Conservation (phyloP, 2,329 filamentous ascomycete genomes). For the Fusarium sp. region DNA sequence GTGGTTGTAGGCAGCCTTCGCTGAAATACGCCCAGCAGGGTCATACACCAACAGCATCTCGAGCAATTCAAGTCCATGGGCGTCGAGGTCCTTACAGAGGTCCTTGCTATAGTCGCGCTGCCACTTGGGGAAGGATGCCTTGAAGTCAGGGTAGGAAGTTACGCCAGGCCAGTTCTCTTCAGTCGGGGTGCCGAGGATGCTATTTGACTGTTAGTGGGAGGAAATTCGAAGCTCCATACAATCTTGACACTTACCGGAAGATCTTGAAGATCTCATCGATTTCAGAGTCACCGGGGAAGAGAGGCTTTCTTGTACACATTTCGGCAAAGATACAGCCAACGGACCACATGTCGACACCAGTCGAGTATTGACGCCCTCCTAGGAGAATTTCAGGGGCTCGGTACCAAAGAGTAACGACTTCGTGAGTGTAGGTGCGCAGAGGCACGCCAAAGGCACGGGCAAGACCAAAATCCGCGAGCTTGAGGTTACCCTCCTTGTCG, state of each 20-base stretch:
- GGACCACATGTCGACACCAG: constrained; percentile 96
- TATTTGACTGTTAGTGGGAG: constrained; percentile 46
- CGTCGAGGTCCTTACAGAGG: constrained; percentile 79
- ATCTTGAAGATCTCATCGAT: constrained; percentile 59
- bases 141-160: constrained; percentile 95
- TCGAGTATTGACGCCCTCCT: constrained; percentile 91
- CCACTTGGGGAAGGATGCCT: constrained; percentile 93
- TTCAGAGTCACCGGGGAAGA: constrained; percentile 89
- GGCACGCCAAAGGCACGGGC: constrained; percentile 92
- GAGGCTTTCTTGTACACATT: constrained; percentile 93
- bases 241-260: constrained; percentile 72
- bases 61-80: constrained; percentile 74
- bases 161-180: constrained; percentile 90
- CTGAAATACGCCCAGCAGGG: constrained; percentile 85
- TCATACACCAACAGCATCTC: constrained; percentile 85
- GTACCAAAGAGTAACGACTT: constrained; percentile 96
- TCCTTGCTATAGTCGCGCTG: constrained; percentile 72
- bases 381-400: constrained; percentile 90
- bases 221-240: background rate
- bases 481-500: constrained; percentile 86
- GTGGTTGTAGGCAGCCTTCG: constrained; percentile 86
- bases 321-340: constrained; percentile 95
- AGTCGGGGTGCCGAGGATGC: constrained; percentile 82
- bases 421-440: constrained; percentile 90
- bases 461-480: constrained; percentile 90